phyloP scores from a whole-genome alignment of 345 rosid species.

The Pistacia atlantica region DNA sequence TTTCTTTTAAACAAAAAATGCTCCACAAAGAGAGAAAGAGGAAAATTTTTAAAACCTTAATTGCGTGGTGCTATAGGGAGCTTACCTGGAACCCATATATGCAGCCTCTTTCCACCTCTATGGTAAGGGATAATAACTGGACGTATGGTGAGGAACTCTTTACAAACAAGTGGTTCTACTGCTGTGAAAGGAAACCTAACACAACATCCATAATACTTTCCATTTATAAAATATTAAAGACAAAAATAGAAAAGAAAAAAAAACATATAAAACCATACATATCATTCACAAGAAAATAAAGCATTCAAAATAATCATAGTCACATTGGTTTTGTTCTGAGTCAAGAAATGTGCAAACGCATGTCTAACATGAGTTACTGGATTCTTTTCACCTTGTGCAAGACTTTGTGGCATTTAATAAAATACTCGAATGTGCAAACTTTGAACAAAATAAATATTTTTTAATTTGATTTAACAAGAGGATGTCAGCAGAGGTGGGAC shows the following conservation, averaged over 20 bases:
- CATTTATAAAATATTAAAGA: background rate
- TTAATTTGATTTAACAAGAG: background rate
- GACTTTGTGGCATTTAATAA: constrained; percentile 3
- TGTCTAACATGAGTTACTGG: background rate
- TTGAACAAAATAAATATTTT: background rate
- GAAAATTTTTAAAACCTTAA: constrained; percentile 3
- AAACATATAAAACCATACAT: background rate
- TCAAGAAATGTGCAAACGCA: background rate
- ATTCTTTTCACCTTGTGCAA: background rate
- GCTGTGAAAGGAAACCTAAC: constrained; percentile 49
- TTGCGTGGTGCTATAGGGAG: background rate
- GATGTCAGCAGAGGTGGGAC: background rate
- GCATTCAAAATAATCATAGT: background rate
- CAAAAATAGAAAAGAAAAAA: background rate
- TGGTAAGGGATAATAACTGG: constrained; percentile 95
- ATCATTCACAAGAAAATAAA: background rate
- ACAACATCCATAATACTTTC: constrained; percentile 11
- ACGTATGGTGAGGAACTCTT: constrained; percentile 62
- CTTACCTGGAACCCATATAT: constrained; percentile 85
- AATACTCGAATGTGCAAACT: background rate
- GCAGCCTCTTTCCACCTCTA: constrained; percentile 95
- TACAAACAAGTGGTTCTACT: constrained; percentile 93
- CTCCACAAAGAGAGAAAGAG: background rate
- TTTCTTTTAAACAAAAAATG: background rate
- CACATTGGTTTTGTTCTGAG: background rate